Percentiles rank a stretch among this genome's conserved stretches.
phyloP scores from a whole-genome alignment of 2,329 filamentous ascomycete genomes.

The Fusarium clavum region DNA sequence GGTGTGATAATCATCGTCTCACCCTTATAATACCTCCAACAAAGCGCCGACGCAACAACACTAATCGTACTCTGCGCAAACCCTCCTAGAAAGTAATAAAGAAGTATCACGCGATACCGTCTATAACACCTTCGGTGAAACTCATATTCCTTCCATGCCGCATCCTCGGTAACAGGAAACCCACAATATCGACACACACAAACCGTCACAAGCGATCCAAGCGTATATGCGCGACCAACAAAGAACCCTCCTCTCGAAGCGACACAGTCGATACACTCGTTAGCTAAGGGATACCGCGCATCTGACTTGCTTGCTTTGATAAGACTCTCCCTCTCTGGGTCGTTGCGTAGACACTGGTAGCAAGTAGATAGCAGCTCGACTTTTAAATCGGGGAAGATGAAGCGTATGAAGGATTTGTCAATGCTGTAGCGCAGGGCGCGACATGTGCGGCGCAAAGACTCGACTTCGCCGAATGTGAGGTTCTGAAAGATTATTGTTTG shows the following conservation, averaged over 20 bases:
- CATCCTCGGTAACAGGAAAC: conserved; percentile 50
- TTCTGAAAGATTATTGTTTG: conserved; percentile 55
- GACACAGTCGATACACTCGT: conserved; percentile 56
- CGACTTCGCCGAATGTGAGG: conserved; percentile 58
- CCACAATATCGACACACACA: conserved; percentile 61
- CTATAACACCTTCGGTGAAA: conserved; percentile 56
- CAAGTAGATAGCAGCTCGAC: conserved; percentile 54
- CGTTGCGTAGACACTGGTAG: conserved; percentile 53
- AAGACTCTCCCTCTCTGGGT: conserved; percentile 48
- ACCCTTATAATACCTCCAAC: conserved; percentile 53
- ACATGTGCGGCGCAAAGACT: conserved; percentile 57
- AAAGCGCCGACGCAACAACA: conserved; percentile 52
- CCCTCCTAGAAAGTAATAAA: conserved; percentile 54
- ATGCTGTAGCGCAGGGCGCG: conserved; percentile 52
- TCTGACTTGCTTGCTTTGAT: conserved; percentile 49
- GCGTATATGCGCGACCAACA: conserved; percentile 53
- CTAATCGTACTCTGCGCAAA: conserved; percentile 54
- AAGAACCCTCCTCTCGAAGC: conserved; percentile 50
- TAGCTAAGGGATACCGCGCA: conserved; percentile 53
- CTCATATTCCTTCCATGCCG: conserved; percentile 52
- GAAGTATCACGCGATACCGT: conserved; percentile 52
- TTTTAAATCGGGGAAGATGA: conserved; percentile 52
- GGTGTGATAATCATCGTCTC: conserved; percentile 50
- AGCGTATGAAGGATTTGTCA: conserved; percentile 51
- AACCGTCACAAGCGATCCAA: conserved; percentile 51